Conservation (phyloP, 495 filamentous ascomycete species). For the Pyrenula massariospora region DNA sequence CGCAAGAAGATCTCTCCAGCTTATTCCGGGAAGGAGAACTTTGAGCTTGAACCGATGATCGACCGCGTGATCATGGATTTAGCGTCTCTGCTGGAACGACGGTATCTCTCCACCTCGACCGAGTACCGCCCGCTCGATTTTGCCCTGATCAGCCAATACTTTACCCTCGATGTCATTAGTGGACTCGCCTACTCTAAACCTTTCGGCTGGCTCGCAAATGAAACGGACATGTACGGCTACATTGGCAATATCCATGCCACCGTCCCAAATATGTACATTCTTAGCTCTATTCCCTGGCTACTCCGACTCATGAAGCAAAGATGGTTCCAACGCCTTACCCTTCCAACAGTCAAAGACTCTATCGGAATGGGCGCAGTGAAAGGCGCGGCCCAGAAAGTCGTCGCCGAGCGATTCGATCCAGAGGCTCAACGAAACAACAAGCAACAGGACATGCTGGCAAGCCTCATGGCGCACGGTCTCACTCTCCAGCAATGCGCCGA, state of each 20-base stretch:
- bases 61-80: background rate
- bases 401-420: background rate
- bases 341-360: conserved; percentile 21
- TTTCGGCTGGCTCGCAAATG: conserved; percentile 34
- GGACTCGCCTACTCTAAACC: conserved; percentile 42
- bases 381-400: conserved; percentile 4
- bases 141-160: conserved; percentile 12
- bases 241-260: conserved; percentile 32
- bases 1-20: background rate
- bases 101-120: background rate
- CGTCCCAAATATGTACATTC: conserved; percentile 56
- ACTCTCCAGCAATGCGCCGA: background rate
- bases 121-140: background rate
- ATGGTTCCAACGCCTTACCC: conserved; percentile 9
- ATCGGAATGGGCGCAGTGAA: conserved; percentile 33
- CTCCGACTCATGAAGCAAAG: background rate
- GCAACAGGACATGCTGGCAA: background rate
- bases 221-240: conserved; percentile 22
- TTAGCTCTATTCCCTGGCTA: conserved; percentile 31
- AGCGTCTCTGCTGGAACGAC: background rate
- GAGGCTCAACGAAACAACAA: background rate
- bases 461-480: background rate
- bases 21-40: background rate
- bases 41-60: background rate
- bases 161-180: conserved; percentile 48